These are phyloP conservation scores for Yamadazyma mexicana DNA, from an alignment of 1,139 yeast species.

Conservation along the genomic window DNA sequence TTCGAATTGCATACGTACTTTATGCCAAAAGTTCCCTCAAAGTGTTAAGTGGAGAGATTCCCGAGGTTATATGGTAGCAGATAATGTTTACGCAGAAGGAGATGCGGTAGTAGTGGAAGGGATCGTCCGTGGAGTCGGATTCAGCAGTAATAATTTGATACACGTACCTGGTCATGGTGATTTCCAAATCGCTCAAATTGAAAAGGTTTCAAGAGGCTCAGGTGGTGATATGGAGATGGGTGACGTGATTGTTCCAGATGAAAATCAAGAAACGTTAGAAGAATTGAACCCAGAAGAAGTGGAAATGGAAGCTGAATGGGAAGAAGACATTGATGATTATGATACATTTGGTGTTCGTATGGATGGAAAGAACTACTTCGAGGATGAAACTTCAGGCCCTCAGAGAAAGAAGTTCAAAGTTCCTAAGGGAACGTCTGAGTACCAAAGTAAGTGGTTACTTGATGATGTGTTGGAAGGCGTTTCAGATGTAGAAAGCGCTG, in stretches of 20 bases:
- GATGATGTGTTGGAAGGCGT: conserved; percentile 52
- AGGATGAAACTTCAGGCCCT: conserved; percentile 30
- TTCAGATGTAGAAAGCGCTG: conserved; percentile 56
- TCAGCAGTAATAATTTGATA: conserved; percentile 71
- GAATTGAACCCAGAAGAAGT: conserved; percentile 63
- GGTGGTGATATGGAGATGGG: conserved; percentile 28
- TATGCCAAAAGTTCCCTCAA: conserved; percentile 87
- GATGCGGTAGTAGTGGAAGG: conserved; percentile 63
- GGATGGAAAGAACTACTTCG: conserved; percentile 68
- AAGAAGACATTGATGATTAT: conserved; percentile 40
- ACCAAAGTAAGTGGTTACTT: conserved; percentile 90
- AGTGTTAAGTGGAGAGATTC: conserved; percentile 89
- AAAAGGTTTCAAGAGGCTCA: conserved; percentile 32
- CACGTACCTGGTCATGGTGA: conserved; percentile 93
- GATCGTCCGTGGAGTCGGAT: conserved; percentile 81
- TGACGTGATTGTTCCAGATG: conserved; percentile 45
- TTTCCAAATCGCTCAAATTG: conserved; percentile 72
- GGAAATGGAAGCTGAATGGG: conserved; percentile 51
- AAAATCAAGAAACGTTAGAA: conserved; percentile 63
- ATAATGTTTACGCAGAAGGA: conserved; percentile 39
- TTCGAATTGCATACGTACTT: conserved; percentile 63
- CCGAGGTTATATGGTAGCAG: conserved; percentile 85
- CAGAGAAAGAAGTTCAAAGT: conserved; percentile 42
- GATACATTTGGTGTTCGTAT: conserved; percentile 59
- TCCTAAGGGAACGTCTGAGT: conserved; percentile 90